Conservation (phyloP, 345 rosid genomes). For the Raphanus sativus region DNA sequence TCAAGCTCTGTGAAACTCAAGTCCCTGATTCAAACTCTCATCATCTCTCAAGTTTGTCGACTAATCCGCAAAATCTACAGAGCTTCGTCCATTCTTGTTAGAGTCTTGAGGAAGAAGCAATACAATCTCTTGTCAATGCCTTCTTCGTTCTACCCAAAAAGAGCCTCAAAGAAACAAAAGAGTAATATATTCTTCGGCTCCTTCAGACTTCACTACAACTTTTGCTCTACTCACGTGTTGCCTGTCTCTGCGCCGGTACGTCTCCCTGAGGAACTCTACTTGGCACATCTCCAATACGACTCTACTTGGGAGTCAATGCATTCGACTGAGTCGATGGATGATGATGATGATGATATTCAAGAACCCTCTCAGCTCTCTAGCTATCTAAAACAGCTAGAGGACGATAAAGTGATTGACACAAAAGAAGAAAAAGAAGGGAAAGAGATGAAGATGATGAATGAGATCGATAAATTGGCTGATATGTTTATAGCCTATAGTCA, state of each 20-base stretch:
- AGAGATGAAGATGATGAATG: conserved; percentile 40
- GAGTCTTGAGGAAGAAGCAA: conserved; percentile 50
- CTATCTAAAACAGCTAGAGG: conserved; percentile 71
- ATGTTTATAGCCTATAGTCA: conserved; percentile 77
- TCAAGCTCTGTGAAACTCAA: conserved; percentile 57
- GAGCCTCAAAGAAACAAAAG: conserved; percentile 45
- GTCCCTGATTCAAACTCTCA: conserved; percentile 56
- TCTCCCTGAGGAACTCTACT: conserved; percentile 42
- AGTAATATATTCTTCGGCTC: conserved; percentile 68
- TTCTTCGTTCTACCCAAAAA: conserved; percentile 46
- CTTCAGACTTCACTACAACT: conserved; percentile 84
- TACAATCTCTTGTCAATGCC: conserved; percentile 40
- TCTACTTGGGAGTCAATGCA: conserved; percentile 51
- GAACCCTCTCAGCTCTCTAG: conserved; percentile 52
- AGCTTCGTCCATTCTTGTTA: conserved; percentile 54
- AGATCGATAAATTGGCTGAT: conserved; percentile 83
- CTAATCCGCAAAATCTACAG: conserved; percentile 51
- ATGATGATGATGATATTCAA: neutral
- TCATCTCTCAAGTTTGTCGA: conserved; percentile 58
- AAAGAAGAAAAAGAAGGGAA: conserved; percentile 8
- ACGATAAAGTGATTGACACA: conserved; percentile 40
- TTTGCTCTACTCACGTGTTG: conserved; percentile 79
- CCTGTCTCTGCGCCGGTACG: conserved; percentile 54
- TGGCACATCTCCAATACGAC: conserved; percentile 54
- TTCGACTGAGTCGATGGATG: conserved; percentile 29